Conservation (phyloP, 495 filamentous ascomycete species). For the Glonium stellatum region DNA sequence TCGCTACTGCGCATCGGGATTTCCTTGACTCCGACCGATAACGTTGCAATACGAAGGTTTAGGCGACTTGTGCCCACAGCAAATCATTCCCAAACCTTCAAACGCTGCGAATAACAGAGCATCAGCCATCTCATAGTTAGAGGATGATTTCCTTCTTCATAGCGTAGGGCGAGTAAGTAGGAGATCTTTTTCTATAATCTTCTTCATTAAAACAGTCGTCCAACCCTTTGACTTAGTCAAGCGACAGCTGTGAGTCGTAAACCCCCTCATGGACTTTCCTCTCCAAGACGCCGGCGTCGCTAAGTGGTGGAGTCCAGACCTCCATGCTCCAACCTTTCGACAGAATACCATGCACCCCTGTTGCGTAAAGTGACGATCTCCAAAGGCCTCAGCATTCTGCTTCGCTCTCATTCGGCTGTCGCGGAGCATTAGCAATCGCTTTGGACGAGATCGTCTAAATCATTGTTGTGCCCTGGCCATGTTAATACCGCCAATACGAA, state of each 20-base stretch:
- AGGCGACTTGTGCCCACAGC: not conserved
- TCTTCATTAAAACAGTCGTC: not conserved
- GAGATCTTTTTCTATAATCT: not conserved
- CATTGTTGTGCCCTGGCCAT: not conserved
- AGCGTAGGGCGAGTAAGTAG: too few species aligned
- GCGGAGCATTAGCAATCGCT: not conserved
- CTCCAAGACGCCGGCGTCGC: not conserved
- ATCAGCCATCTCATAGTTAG: too few species aligned
- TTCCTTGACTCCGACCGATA: not conserved
- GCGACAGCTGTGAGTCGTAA: too few species aligned
- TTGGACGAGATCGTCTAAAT: not conserved
- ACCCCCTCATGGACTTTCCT: not conserved
- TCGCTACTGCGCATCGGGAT: not conserved
- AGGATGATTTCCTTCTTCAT: too few species aligned
- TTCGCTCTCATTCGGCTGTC: too few species aligned
- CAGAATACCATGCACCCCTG: not conserved
- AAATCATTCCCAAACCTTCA: not conserved
- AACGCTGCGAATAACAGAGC: too few species aligned
- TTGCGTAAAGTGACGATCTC: not conserved
- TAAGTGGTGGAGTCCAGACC: not conserved
- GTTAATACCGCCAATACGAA: not conserved
- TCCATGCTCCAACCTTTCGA: not conserved
- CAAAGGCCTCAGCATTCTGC: not conserved
- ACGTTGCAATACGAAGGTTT: not conserved
- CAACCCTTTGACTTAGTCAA: too few species aligned